Percentiles rank a stretch among this genome's conserved stretches.
These are phyloP conservation scores for Vitis cinerea DNA, from an alignment of 164 flowering plant species.

Conservation along the genomic window DNA sequence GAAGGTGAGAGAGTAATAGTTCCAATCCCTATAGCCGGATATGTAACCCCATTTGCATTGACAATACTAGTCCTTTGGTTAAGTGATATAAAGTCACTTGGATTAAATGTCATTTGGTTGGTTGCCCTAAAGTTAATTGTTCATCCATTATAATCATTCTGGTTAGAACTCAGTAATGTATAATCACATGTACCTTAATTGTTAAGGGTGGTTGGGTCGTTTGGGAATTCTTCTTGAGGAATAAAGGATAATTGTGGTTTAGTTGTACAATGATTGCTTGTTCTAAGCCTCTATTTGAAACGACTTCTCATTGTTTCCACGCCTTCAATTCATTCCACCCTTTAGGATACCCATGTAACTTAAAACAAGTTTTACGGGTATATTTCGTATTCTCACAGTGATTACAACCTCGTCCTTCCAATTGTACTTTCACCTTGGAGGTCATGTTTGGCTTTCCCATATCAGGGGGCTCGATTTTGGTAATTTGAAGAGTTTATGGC, in stretches of 20 bases:
- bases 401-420: background rate
- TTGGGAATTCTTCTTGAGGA: background rate
- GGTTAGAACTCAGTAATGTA: no score
- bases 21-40: no score
- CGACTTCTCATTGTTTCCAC: background rate
- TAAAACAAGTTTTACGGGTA: background rate
- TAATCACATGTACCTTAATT: background rate
- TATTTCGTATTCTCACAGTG: background rate
- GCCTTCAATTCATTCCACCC: background rate
- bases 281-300: no score
- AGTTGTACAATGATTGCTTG: background rate
- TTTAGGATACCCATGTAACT: conserved; percentile 1
- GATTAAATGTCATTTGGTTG: conserved; percentile 8
- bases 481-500: background rate
- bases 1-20: background rate
- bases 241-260: background rate
- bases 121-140: conserved; percentile 1
- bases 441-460: background rate
- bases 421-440: background rate
- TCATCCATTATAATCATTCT: background rate
- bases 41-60: no score
- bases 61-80: background rate
- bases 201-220: background rate
- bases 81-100: background rate
- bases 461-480: no score